These are phyloP conservation scores for Megacollybia marginata DNA, from an alignment of 768 basidiomycete species.

Conservation along the genomic window DNA sequence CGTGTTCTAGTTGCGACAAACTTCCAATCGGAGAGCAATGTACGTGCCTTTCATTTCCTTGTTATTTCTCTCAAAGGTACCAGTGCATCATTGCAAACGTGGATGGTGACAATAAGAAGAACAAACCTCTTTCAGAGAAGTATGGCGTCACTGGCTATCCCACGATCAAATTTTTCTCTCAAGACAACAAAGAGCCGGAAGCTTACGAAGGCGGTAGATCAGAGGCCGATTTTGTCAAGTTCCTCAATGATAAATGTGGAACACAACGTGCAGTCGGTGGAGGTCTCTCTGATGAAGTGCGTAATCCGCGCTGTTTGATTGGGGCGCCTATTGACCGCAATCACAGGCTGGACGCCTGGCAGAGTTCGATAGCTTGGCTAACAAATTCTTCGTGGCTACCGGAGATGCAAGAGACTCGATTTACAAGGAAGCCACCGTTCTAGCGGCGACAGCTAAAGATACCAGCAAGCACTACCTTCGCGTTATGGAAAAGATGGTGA, in stretches of 20 bases:
- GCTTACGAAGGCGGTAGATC: slow-evolving; percentile 65
- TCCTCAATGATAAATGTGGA: slow-evolving; percentile 83
- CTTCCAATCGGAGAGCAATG: slow-evolving; percentile 73
- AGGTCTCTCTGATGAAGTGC: slow-evolving; percentile 61
- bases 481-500: slow-evolving; percentile 83
- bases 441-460: slow-evolving; percentile 44
- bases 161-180: slow-evolving; percentile 93
- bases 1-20: slow-evolving; percentile 53
- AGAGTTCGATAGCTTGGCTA: slow-evolving; percentile 72
- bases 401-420: slow-evolving; percentile 52
- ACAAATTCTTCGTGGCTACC: slow-evolving; percentile 61
- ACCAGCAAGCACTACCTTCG: slow-evolving; percentile 75
- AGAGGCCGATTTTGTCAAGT: slow-evolving; percentile 70
- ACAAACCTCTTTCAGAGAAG: slow-evolving; percentile 59
- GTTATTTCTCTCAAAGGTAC: not conserved
- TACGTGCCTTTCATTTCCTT: slow-evolving; percentile 25
- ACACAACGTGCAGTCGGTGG: slow-evolving; percentile 81
- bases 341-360: slow-evolving; percentile 73
- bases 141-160: slow-evolving; percentile 82
- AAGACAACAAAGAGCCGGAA: slow-evolving; percentile 53
- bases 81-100: slow-evolving; percentile 89
- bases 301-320: slow-evolving; percentile 10
- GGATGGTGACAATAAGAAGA: slow-evolving; percentile 80
- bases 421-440: slow-evolving; percentile 51
- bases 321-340: not conserved